Percentiles rank a stretch among this genome's conserved stretches.
Conservation (phyloP, 2,329 filamentous ascomycete species). For the Chaetomium sp. region DNA sequence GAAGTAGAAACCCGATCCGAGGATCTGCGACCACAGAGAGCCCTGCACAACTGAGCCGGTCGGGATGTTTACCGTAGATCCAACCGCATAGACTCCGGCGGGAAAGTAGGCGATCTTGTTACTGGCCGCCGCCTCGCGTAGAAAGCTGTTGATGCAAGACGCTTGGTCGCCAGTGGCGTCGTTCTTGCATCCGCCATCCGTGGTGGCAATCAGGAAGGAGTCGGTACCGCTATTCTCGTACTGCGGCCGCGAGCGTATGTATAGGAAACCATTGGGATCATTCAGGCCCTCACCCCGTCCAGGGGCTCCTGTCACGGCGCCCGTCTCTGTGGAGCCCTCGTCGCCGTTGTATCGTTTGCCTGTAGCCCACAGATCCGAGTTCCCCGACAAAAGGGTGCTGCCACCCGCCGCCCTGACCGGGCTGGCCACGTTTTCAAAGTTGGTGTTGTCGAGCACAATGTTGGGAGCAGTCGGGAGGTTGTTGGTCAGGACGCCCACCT, state of each 20-base stretch:
- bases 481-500: background rate
- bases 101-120: slow-evolving; percentile 58
- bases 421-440: background rate
- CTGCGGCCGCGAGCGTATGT: slow-evolving; percentile 60
- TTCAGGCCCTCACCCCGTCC: background rate
- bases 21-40: slow-evolving; percentile 53
- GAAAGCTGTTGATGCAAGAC: slow-evolving; percentile 48
- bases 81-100: slow-evolving; percentile 55
- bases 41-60: slow-evolving; percentile 55
- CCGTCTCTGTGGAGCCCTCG: background rate
- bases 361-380: background rate
- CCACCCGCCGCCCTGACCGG: background rate
- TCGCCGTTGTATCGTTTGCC: background rate
- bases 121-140: slow-evolving; percentile 55
- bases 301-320: background rate
- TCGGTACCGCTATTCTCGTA: slow-evolving; percentile 61
- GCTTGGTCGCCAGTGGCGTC: slow-evolving; percentile 41
- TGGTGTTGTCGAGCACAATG: slow-evolving; percentile 36
- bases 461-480: slow-evolving; percentile 37
- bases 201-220: slow-evolving; percentile 53
- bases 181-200: slow-evolving; percentile 41
- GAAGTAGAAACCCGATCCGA: slow-evolving; percentile 59
- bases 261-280: slow-evolving; percentile 42
- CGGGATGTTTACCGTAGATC: slow-evolving; percentile 49
- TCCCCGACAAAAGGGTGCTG: background rate